Base-by-base conservation (phyloP, 371 early-diverging fungal species). In the Fennellomyces sp. region DNA sequence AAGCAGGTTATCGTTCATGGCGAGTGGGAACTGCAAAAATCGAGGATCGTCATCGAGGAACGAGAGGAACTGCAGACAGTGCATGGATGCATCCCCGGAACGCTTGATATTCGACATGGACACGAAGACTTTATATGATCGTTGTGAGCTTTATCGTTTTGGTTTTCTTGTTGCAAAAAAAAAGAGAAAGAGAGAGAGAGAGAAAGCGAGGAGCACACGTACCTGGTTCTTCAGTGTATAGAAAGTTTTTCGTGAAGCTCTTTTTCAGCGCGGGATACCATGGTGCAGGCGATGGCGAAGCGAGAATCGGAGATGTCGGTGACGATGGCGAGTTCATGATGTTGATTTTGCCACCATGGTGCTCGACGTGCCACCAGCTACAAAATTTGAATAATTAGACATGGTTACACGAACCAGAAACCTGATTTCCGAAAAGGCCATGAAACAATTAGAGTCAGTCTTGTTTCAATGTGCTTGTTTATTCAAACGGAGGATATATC, bases 1-100 rank as follows among this genome's bases (percentile, higher is more conserved):
- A 35, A 87, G 60, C 25, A 69, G 59, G 41, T 78, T 75, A 69
- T 87, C 86, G 36, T 83, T 85, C 64, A 87, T 81, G 31, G 86
- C 83, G 45, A 87, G 52, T 23, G 70, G 69, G 41, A 87, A 83
- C 29, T 74, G 64, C 8, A 87, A 47, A 61, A 83, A 82, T 17
- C 83, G 76, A 1, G 69, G 64, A 72, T 85, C 83, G 27, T 84
- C 81, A 28, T 77, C 73, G 29, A 87, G 58, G 69, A 85, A 84
- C 17, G 80, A 78, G 51, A 72, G 76, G 52, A 87, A 85, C 5
- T 52, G 66, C 15, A 83, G 57, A 29, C 72, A 75, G 51, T 83
- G 83, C 69, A 77, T 76, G 13, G 83, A 78, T 31, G 65, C 71
- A 23, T 80, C 73, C 3, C 80, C 81, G 8, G 75, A 77, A 26